Percentiles rank a stretch among this genome's conserved stretches.
phyloP scores from a whole-genome alignment of 495 filamentous ascomycete genomes.

The Penicillium macrosclerotiorum region DNA sequence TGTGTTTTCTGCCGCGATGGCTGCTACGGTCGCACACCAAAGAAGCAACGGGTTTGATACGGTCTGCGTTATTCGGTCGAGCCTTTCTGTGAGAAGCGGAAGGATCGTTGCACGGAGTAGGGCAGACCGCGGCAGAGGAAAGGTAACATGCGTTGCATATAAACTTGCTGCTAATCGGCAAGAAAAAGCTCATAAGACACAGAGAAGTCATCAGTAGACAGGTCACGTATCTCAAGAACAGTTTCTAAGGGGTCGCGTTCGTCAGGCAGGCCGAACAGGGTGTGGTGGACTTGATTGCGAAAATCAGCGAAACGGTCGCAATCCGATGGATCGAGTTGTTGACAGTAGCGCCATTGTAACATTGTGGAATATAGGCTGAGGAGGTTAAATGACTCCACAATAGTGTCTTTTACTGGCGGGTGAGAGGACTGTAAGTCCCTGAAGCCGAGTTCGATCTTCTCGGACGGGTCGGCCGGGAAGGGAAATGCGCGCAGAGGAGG shows the following conservation, averaged over 20 bases:
- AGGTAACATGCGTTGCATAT: neutral
- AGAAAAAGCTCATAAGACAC: neutral
- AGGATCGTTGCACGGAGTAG: neutral
- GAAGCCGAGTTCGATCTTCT: neutral
- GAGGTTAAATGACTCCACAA: neutral
- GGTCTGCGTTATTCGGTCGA: neutral
- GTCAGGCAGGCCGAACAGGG: neutral
- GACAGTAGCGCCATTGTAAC: neutral
- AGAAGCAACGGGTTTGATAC: neutral
- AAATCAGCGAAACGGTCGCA: neutral
- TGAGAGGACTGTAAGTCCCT: neutral
- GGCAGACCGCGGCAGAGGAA: neutral
- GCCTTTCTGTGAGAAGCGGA: neutral
- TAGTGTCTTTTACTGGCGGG: neutral
- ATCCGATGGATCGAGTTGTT: neutral
- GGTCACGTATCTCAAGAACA: neutral
- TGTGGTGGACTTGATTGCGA: neutral
- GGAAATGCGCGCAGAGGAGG: neutral
- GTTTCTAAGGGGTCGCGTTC: neutral
- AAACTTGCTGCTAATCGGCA: conserved; percentile 1
- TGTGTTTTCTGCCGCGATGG: neutral
- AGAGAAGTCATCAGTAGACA: neutral
- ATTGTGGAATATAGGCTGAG: neutral
- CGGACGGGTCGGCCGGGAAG: neutral
- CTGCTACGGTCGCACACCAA: neutral